These are phyloP conservation scores for Pseudocohnilembus persalinus DNA, from an alignment of 169 alveolate species.

Conservation along the genomic window DNA sequence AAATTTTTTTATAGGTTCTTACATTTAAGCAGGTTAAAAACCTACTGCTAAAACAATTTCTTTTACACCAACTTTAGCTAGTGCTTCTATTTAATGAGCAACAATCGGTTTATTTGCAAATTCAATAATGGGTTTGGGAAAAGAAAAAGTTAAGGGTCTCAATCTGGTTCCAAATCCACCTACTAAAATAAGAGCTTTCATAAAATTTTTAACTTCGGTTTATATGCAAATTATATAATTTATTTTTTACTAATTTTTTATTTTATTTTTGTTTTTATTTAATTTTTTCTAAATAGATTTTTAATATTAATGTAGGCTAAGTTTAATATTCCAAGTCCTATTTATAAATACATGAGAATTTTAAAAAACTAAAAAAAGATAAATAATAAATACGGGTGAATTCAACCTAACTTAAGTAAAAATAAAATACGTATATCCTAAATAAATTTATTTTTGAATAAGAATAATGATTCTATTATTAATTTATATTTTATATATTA, in stretches of 20 bases:
- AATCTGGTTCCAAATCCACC: conserved; percentile 99
- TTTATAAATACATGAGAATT: too few species aligned
- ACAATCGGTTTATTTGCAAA: conserved; percentile 95
- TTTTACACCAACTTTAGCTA: conserved; percentile 80
- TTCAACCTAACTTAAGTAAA: too few species aligned
- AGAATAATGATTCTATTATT: too few species aligned
- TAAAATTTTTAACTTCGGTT: conserved; percentile 39
- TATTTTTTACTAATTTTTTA: too few species aligned
- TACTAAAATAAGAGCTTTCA: conserved; percentile 97
- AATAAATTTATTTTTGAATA: too few species aligned
- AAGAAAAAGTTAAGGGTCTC: conserved; percentile 96
- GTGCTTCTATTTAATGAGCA: conserved; percentile 80
- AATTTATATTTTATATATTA: too few species aligned
- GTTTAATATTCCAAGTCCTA: too few species aligned
- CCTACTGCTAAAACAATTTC: conserved; percentile 83
- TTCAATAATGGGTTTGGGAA: conserved; percentile 96
- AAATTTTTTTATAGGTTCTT: conserved; percentile 48
- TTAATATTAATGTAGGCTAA: too few species aligned
- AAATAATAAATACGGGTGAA: too few species aligned
- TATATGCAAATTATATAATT: background rate
- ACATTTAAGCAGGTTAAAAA: conserved; percentile 77
- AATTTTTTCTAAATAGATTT: too few species aligned
- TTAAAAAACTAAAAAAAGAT: too few species aligned
- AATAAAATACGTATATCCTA: too few species aligned
- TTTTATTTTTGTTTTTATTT: background rate